These are phyloP conservation scores for Pseudocercospora fijiensis DNA, from an alignment of 2,329 filamentous ascomycete species.

Conservation along the genomic window DNA sequence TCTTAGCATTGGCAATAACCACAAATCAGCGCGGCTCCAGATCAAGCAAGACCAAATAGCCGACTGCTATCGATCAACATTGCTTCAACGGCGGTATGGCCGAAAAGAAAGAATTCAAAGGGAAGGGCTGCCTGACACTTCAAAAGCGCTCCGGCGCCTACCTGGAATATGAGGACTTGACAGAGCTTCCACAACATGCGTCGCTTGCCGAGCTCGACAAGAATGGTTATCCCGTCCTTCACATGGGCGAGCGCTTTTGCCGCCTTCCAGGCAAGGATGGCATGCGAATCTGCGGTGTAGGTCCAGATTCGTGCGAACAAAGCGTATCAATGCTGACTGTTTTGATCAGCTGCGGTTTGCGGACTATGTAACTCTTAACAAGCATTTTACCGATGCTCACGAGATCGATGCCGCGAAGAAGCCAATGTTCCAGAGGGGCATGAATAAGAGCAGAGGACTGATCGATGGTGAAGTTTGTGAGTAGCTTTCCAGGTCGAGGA, in stretches of 20 bases:
- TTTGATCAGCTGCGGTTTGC: background rate
- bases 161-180: background rate
- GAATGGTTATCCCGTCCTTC: conserved; percentile 7
- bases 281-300: background rate
- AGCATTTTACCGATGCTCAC: background rate
- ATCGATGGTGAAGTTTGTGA: background rate
- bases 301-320: background rate
- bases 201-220: background rate
- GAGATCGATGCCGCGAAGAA: background rate
- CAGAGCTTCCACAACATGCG: conserved; percentile 4
- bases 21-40: background rate
- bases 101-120: background rate
- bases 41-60: background rate
- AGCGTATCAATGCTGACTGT: background rate
- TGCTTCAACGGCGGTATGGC: background rate
- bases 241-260: conserved; percentile 12
- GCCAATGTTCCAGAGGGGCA: background rate
- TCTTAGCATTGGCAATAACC: background rate
- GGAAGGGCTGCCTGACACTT: background rate
- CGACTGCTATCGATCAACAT: background rate
- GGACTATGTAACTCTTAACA: background rate
- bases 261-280: background rate
- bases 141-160: background rate
- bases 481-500: background rate
- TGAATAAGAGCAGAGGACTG: background rate